phyloP scores from a whole-genome alignment of 2,329 filamentous ascomycete genomes.

The Neonectria magnoliae region DNA sequence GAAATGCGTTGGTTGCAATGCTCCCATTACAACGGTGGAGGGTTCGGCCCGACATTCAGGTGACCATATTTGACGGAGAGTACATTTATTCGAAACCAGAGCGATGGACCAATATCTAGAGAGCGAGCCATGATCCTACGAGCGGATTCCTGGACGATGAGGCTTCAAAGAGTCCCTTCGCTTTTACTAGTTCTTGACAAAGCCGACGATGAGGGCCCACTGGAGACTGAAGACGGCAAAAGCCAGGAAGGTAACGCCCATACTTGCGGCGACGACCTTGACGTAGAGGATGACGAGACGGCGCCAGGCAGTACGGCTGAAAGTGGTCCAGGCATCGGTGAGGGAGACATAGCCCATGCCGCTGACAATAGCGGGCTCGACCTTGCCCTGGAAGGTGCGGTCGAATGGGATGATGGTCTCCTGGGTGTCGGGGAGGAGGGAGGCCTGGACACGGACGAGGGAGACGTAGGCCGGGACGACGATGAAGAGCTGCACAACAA shows the following conservation, averaged over 20 bases:
- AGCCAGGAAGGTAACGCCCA: conserved; percentile 59
- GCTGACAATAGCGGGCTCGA: conserved; percentile 78
- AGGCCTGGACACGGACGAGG: conserved; percentile 85
- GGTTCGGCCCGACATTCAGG: background rate
- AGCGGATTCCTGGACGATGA: background rate
- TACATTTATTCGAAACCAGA: background rate
- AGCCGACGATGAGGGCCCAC: conserved; percentile 53
- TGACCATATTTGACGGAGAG: background rate
- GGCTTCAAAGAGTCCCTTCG: background rate
- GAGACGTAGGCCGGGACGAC: conserved; percentile 81
- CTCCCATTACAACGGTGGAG: no score
- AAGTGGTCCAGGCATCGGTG: conserved; percentile 81
- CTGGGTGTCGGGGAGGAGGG: conserved; percentile 81
- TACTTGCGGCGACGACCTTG: conserved; percentile 72
- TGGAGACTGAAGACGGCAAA: conserved; percentile 61
- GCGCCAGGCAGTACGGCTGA: conserved; percentile 76
- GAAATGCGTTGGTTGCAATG: background rate
- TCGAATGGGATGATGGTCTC: conserved; percentile 92
- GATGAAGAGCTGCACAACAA: conserved; percentile 60
- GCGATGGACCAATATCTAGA: background rate
- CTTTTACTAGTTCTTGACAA: background rate
- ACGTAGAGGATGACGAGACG: conserved; percentile 78
- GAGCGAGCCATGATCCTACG: background rate
- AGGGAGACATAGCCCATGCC: conserved; percentile 77
- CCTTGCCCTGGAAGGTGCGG: conserved; percentile 81